Evolutionary conservation across 768 basidiomycete genomes (phyloP), one percentile per base, ranked within the genome.

Genomic region (Suillus brevipes): DNA sequence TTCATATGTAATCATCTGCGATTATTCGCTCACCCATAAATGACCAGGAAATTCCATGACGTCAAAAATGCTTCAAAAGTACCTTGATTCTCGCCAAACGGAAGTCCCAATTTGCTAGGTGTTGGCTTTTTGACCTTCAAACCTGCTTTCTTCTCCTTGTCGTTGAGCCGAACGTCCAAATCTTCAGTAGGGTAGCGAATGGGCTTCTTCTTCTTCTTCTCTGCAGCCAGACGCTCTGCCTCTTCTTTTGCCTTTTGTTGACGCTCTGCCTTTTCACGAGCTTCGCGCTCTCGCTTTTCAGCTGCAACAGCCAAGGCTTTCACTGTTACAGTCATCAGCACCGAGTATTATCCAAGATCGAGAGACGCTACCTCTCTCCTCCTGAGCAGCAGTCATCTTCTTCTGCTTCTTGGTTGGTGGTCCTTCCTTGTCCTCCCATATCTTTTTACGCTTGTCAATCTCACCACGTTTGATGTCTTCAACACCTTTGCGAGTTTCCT

Each of bases 121-220:
- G 84, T 70, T 28, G 94, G 94, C 65, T 90, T 82, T 71, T 82
- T 84, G 36, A 89, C 75, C 69, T 84, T 88, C 77, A 86, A 82
- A 8, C 94, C 92, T 4, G 88, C 87, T 71, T 89, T 91, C 78
- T 87, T 92, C 75, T 95, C 94, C 75, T 89, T 92, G 58, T 94
- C 91, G 34, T 87, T 82, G 60, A 94, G 75, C 63, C 84, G 84
- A 66, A 97, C 87, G 73, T 95, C 94, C 53, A 97, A 81, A 76
- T 97, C 94, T 77, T 97, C 95, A 1, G 94, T 94, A 0, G 95
- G 95, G 75, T 97, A 97, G 59, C 95, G 91, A 68, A 96, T 78
- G 1, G 93, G 90, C 70, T 91, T 94, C 80, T 92, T 94, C 81
- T 93, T 94, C 76, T 92, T 91, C 79, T 89, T 90, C 73, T 92